A percentile compares a stretch with the other conserved stretches of the same genome.
phyloP scores from a whole-genome alignment of 306 rosid genomes.

The Gynostemma pentaphyllum region DNA sequence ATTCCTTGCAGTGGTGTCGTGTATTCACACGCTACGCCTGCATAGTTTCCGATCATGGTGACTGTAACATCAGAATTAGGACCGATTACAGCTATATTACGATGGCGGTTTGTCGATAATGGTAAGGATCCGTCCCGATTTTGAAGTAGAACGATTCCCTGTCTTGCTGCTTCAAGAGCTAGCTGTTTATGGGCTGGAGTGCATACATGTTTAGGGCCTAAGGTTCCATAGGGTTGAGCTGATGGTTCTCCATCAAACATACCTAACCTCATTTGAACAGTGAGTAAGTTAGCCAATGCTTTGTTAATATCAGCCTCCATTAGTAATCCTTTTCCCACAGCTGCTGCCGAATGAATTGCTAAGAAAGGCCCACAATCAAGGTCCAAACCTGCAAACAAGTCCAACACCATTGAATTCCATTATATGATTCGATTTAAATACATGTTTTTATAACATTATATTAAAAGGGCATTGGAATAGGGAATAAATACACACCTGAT shows the following conservation, averaged over 20 bases:
- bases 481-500: constrained; percentile 23
- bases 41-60: constrained; percentile 94
- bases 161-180: constrained; percentile 79
- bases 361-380: constrained; percentile 83
- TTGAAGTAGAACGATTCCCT: constrained; percentile 58
- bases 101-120: constrained; percentile 25
- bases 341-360: constrained; percentile 50
- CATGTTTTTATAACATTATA: too few species aligned
- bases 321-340: constrained; percentile 37
- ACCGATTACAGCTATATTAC: constrained; percentile 68
- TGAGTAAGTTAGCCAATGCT: constrained; percentile 51
- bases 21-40: constrained; percentile 77
- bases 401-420: background rate
- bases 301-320: constrained; percentile 38
- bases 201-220: constrained; percentile 64
- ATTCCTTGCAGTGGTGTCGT: constrained; percentile 77
- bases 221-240: constrained; percentile 39
- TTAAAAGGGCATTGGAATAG: background rate
- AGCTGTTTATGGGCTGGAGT: constrained; percentile 41
- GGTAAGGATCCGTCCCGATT: constrained; percentile 45
- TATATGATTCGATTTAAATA: too few species aligned
- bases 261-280: constrained; percentile 86
- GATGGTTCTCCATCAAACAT: constrained; percentile 76
- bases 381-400: constrained; percentile 40
- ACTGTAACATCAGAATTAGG: constrained; percentile 73